A percentile compares a stretch with the other conserved stretches of the same genome.
Conservation (phyloP, 2,329 filamentous ascomycete species). For the Trichoderma brevicompactum region DNA sequence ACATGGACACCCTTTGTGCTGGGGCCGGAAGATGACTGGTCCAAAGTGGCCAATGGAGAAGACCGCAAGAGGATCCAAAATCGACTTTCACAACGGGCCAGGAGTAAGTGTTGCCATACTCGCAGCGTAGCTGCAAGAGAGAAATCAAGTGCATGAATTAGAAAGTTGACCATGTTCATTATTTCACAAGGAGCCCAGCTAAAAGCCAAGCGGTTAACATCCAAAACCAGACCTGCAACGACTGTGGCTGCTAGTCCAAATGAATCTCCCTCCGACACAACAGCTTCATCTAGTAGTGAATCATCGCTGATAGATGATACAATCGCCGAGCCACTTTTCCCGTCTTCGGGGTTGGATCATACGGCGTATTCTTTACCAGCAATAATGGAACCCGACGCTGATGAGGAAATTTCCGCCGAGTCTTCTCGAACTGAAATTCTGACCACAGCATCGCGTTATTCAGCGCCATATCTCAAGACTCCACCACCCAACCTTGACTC, state of each 20-base stretch:
- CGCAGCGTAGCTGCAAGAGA: no score
- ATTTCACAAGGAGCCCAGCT: neutral
- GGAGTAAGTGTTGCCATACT: conserved; percentile 2
- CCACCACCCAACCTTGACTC: neutral
- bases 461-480: neutral
- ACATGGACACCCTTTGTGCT: conserved; percentile 3
- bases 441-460: neutral
- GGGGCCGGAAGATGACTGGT: conserved; percentile 13
- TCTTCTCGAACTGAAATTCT: neutral
- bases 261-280: neutral
- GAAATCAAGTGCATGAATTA: neutral
- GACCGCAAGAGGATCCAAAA: conserved; percentile 7
- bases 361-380: neutral
- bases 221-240: neutral
- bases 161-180: neutral
- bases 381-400: neutral
- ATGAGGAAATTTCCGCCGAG: neutral
- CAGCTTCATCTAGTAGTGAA: neutral
- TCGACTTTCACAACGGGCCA: conserved; percentile 1
- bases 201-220: neutral
- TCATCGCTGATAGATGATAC: neutral
- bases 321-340: neutral
- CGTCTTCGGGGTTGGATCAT: neutral
- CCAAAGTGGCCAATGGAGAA: conserved; percentile 5
- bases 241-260: neutral